Percentiles rank a stretch among this genome's conserved stretches.
These are phyloP conservation scores for Xerocomus nothofagi DNA, from an alignment of 1,284 basidiomycete species.

Conservation along the genomic window DNA sequence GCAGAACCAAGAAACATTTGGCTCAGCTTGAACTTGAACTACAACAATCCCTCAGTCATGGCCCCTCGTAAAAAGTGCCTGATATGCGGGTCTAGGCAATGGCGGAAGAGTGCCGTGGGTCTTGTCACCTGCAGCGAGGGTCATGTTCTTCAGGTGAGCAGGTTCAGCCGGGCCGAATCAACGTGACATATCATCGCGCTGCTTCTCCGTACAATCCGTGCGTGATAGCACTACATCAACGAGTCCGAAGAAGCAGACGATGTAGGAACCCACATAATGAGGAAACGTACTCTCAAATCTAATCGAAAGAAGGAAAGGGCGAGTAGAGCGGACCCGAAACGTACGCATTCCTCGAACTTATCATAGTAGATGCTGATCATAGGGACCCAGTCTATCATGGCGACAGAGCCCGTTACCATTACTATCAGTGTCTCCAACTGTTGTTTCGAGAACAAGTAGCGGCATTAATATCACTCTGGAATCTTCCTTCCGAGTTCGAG, in stretches of 20 bases:
- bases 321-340: conserved; percentile 55
- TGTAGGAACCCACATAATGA: conserved; percentile 56
- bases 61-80: conserved; percentile 58
- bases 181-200: background rate
- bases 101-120: conserved; percentile 76
- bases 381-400: conserved; percentile 73
- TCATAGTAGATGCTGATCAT: conserved; percentile 1
- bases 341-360: conserved; percentile 38
- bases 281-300: conserved; percentile 62
- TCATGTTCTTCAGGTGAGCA: conserved; percentile 69
- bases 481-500: conserved; percentile 77
- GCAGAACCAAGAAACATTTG: no score
- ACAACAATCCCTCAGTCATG: conserved; percentile 38
- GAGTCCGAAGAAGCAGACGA: conserved; percentile 65
- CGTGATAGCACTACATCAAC: conserved; percentile 67
- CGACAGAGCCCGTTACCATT: conserved; percentile 69
- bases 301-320: conserved; percentile 45
- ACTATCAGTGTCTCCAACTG: conserved; percentile 80
- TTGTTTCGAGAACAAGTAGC: conserved; percentile 74
- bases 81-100: conserved; percentile 72
- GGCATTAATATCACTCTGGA: conserved; percentile 65
- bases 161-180: background rate
- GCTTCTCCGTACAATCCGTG: background rate
- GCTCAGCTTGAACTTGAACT: background rate
- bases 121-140: conserved; percentile 76